Base-by-base conservation (phyloP, 345 rosid species). In the Brassica cretica region DNA sequence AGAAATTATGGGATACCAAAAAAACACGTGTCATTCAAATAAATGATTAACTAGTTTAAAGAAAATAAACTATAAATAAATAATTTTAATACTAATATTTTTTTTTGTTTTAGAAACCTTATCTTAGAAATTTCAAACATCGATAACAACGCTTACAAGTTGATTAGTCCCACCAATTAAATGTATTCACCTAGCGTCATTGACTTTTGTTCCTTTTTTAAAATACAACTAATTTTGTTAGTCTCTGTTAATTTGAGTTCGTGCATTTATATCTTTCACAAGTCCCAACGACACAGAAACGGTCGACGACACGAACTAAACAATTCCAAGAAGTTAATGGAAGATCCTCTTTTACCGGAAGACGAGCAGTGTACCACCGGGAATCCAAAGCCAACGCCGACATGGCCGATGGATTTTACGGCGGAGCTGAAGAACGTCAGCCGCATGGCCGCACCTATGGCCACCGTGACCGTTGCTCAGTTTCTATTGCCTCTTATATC, bases 391-490 rank as follows among this genome's bases (percentile, higher is more conserved):
- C 25, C 46, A 16, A 8, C 55, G 53, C n/a, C 12, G 16, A 71
- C 76, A 77, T 71, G 76, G 72, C 66, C 53, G 8, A n/a, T 0
- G 4, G 25, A 9, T 10, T 68, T 72, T 68, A 46, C 30, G 55
- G 9, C 51, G 56, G 56, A 77, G 58, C 65, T 77, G 16, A 77
- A 77, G 76, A 77, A 64, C 8, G 64, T 71, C 18, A 56, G 59
- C 49, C 64, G 1, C 59, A 39, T 77, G 60, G 81, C 81, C 15
- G 76, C 76, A 2, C 76, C 76, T 9, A 55, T 71, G 81, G 76
- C 72, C 60, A 71, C 76, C 24, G 76, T 78, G 8, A 78, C 76
- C 61, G 65, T 65, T 27, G 51, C 81, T 71, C 81, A 71, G 25
- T 78, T 8, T 21, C 71, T 78, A 6, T 71, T 71, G 16, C 81